phyloP scores from a whole-genome alignment of 345 rosid genomes.

The Eucalyptus marginata region DNA sequence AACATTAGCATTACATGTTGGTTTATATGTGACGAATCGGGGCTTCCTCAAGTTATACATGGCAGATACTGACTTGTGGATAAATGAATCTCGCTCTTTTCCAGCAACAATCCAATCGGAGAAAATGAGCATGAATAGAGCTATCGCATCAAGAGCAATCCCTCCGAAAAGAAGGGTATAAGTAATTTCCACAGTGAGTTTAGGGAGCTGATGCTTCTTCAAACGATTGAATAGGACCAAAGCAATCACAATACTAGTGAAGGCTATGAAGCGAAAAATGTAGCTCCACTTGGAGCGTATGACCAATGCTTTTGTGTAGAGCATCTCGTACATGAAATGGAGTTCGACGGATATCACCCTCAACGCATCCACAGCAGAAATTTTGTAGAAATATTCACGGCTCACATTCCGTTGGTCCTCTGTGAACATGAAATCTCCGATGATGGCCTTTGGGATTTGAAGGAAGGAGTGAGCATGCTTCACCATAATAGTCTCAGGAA shows the following conservation, averaged over 20 bases:
- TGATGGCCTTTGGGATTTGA: fast-evolving
- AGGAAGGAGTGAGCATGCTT: not conserved
- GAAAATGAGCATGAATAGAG: not conserved
- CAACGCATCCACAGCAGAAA: fast-evolving
- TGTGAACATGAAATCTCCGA: not conserved
- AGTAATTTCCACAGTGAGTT: not conserved
- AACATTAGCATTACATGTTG: fast-evolving
- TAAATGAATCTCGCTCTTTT: not conserved
- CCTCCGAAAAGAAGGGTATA: not conserved
- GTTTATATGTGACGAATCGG: fast-evolving
- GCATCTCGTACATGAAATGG: not conserved
- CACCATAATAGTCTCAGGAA: not conserved
- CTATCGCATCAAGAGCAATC: not conserved
- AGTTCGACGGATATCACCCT: not conserved
- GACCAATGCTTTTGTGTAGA: not conserved
- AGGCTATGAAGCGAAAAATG: not conserved
- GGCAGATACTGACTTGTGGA: not conserved
- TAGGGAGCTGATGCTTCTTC: not conserved
- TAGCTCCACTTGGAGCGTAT: not conserved
- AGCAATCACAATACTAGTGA: not conserved
- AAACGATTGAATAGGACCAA: not conserved
- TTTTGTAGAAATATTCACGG: fast-evolving
- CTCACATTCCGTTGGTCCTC: fast-evolving
- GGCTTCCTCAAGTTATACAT: not conserved
- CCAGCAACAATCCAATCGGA: not conserved